Conservation (phyloP, 495 filamentous ascomycete species). For the Pyronema domesticum region DNA sequence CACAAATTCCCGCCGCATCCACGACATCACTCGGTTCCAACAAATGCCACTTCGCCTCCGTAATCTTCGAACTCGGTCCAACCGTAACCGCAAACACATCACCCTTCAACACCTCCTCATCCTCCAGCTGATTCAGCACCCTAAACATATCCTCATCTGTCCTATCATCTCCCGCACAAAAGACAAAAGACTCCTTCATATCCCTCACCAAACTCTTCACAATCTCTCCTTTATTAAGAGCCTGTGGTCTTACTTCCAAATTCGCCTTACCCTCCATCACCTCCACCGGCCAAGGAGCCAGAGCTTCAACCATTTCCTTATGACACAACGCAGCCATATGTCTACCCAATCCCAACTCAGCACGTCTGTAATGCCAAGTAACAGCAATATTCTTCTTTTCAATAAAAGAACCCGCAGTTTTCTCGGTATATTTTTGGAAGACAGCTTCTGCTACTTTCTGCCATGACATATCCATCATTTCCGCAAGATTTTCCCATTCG, state of each 20-base stretch:
- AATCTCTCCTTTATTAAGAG: constrained; percentile 93
- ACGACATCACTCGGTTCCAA: constrained; percentile 77
- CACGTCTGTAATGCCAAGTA: constrained; percentile 91
- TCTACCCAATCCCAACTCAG: constrained; percentile 63
- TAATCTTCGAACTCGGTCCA: constrained; percentile 70
- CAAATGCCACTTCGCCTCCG: constrained; percentile 70
- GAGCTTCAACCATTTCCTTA: constrained; percentile 52
- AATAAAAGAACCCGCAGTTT: constrained; percentile 70
- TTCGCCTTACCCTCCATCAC: constrained; percentile 94
- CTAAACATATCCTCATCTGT: constrained; percentile 73
- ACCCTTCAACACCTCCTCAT: not conserved
- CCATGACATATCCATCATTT: constrained; percentile 74
- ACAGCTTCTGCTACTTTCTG: constrained; percentile 59
- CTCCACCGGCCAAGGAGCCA: constrained; percentile 70
- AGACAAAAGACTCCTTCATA: constrained; percentile 52
- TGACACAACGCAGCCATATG: constrained; percentile 62
- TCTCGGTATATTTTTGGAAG: constrained; percentile 71
- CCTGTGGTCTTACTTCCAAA: constrained; percentile 83
- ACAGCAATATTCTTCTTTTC: constrained; percentile 81
- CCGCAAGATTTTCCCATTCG: constrained; percentile 73
- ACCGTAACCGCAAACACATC: constrained; percentile 77
- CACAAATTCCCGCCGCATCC: constrained; percentile 52
- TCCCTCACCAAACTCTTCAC: constrained; percentile 52
- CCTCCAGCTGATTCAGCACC: not conserved
- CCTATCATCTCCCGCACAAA: constrained; percentile 86